Base-by-base conservation (phyloP, 257 asterid species). In the Nicotiana tabacum region DNA sequence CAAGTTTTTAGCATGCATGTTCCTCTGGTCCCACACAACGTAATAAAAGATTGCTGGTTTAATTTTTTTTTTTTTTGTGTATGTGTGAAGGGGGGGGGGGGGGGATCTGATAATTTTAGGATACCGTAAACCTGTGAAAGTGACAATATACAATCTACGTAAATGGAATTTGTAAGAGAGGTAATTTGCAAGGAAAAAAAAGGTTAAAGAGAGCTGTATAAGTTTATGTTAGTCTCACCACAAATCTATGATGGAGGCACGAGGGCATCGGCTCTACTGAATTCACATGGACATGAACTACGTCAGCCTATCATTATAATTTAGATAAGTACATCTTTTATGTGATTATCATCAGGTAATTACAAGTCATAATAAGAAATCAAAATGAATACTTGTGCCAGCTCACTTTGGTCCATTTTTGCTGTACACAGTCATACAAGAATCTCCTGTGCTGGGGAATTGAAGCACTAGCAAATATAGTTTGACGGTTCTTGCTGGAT, bases 401-500 rank as follows among this genome's bases (percentile, higher is more conserved):
- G 79, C 83, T 30, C 81, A 95, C 99, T 96, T 93, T 92, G 86
- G 98, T 95, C 99, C 98, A 95, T 88, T 95, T 95, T 82, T 94
- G 97, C 86, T 94, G 99, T 80, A 92, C 88, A 65, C 97, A 92
- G 88, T 94, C 98, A 39, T 92, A 86, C 68, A 94, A 81, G 83
- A 95, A 95, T 81, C 98, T 92, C 78, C 87, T 92, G 79, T 90
- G 99, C 88, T 94, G 99, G 62, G 97, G 99, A 84, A 95, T 85
- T 46, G 99, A 92, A 62, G 99, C 99, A 89, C 99, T 94, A 55
- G 99, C 95, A 86, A 94, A 92, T 83, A 95, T 86, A 24, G 98
- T 94, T 87, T 95, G 97, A 58, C 96, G 96, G 77, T 84, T 91
- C 82, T 87, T 87, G 89, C 90, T 92, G 83, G 96, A 89, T 27